phyloP scores from a whole-genome alignment of 495 filamentous ascomycete species.

The Podospora didyma region DNA sequence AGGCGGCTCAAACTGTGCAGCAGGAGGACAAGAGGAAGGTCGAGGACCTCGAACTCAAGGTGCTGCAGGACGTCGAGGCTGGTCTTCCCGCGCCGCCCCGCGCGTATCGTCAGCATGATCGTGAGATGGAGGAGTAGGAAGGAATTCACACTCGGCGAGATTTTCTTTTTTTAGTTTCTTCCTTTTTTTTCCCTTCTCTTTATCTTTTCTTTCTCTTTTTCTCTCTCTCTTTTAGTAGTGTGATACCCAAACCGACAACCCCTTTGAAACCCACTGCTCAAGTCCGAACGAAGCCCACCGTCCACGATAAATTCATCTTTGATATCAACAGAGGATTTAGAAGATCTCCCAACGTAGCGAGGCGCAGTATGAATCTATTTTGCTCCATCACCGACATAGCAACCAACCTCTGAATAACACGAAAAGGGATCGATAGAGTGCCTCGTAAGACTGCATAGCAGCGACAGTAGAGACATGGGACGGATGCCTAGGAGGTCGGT shows the following conservation, averaged over 20 bases:
- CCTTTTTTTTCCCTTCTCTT: not conserved
- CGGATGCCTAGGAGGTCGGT: too few relatives aligned
- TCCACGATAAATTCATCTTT: too few relatives aligned
- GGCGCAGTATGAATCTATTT: too few relatives aligned
- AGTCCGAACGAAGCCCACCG: too few relatives aligned
- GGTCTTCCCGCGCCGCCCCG: conserved; percentile 33
- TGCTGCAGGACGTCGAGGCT: conserved; percentile 43
- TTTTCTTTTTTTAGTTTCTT: not conserved
- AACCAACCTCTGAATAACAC: too few relatives aligned
- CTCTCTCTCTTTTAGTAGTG: not conserved
- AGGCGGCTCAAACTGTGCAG: conserved; percentile 19
- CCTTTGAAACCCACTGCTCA: too few relatives aligned
- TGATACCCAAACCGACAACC: not conserved
- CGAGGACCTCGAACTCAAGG: conserved; percentile 33
- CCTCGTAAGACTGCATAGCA: too few relatives aligned
- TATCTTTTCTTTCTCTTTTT: not conserved
- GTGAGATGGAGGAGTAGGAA: conserved; percentile 14
- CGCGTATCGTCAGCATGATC: conserved; percentile 28
- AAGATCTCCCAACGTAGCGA: too few relatives aligned
- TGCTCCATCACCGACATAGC: too few relatives aligned
- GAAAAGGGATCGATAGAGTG: too few relatives aligned
- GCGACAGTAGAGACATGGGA: too few relatives aligned
- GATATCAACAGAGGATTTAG: too few relatives aligned
- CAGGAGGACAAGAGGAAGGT: conserved; percentile 26
- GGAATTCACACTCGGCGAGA: not conserved